phyloP scores from a whole-genome alignment of 2,329 filamentous ascomycete genomes.

The Furcasterigmium furcatum region DNA sequence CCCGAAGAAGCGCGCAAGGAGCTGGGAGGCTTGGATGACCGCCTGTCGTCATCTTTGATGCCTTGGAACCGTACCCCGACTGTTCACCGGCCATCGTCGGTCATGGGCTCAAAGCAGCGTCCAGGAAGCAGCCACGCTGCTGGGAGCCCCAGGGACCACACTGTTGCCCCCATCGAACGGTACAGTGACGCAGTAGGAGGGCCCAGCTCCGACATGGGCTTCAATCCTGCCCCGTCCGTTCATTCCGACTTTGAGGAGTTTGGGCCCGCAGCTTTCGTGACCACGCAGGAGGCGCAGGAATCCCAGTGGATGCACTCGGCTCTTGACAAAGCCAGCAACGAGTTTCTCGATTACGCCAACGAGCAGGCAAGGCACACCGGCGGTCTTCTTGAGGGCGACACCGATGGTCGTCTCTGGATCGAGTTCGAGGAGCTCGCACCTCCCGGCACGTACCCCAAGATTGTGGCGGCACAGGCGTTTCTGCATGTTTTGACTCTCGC shows the following conservation, averaged over 20 bases:
- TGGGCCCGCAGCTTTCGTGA: conserved; percentile 11
- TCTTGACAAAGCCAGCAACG: conserved; percentile 41
- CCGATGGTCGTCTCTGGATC: conserved; percentile 41
- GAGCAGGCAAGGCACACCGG: conserved; percentile 28
- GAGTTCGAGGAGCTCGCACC: conserved; percentile 68
- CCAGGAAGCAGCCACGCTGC: conserved; percentile 16
- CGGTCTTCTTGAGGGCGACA: conserved; percentile 21
- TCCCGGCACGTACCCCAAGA: conserved; percentile 46
- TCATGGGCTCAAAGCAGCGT: conserved; percentile 3
- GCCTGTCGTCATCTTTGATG: conserved; percentile 49
- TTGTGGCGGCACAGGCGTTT: conserved; percentile 72
- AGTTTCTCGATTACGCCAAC: conserved; percentile 43
- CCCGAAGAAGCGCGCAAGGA: conserved; percentile 70
- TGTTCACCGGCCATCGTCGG: conserved; percentile 8
- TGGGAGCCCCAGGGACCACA: conserved; percentile 35
- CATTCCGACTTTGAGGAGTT: conserved; percentile 26
- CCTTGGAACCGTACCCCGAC: conserved; percentile 45
- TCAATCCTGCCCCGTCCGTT: conserved; percentile 21
- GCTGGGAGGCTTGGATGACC: conserved; percentile 63
- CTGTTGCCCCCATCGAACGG: conserved; percentile 39
- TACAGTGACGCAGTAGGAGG: conserved; percentile 36
- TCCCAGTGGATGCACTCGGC: conserved; percentile 27
- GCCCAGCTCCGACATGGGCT: conserved; percentile 25
- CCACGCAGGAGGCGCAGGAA: conserved; percentile 16
- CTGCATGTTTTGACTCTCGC: conserved; percentile 70